phyloP scores from a whole-genome alignment of 257 asterid species.

The Nicotiana tomentosiformis region DNA sequence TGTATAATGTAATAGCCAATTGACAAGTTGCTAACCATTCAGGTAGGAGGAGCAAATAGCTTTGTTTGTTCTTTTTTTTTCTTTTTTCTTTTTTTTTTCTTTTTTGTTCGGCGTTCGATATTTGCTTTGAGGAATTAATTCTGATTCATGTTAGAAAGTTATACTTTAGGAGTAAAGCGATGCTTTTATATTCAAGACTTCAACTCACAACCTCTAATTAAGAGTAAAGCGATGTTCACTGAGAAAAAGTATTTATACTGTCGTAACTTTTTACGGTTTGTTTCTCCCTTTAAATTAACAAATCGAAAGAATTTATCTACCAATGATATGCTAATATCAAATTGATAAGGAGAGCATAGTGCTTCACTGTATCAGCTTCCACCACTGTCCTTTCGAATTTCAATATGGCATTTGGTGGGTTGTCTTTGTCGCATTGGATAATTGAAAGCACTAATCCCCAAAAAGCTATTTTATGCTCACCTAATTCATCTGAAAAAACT shows the following conservation, averaged over 20 bases:
- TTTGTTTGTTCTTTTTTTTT: not conserved
- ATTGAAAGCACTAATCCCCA: slow-evolving; percentile 41
- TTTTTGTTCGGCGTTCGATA: too few relatives aligned
- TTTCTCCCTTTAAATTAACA: not conserved
- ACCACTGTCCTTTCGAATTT: slow-evolving; percentile 34
- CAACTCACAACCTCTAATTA: too few relatives aligned
- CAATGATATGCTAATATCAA: not conserved
- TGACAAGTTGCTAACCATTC: not conserved
- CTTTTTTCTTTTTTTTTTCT: too few relatives aligned
- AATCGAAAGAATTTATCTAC: not conserved
- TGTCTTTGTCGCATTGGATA: slow-evolving; percentile 45
- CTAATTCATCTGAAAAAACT: slow-evolving; percentile 1
- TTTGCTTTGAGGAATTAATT: too few relatives aligned
- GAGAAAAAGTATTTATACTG: too few relatives aligned
- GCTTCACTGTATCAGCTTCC: slow-evolving; percentile 49
- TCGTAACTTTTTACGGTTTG: too few relatives aligned
- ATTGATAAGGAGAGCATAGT: slow-evolving; percentile 24
- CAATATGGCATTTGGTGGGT: slow-evolving; percentile 60
- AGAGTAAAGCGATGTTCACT: too few relatives aligned
- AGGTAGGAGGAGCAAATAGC: not conserved
- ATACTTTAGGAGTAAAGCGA: too few relatives aligned
- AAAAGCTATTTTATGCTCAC: slow-evolving; percentile 20
- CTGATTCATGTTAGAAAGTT: too few relatives aligned
- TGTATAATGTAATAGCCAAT: not conserved
- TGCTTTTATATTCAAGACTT: too few relatives aligned